Conservation (phyloP, 2,329 filamentous ascomycete species). For the Tolypocladium capitatum region DNA sequence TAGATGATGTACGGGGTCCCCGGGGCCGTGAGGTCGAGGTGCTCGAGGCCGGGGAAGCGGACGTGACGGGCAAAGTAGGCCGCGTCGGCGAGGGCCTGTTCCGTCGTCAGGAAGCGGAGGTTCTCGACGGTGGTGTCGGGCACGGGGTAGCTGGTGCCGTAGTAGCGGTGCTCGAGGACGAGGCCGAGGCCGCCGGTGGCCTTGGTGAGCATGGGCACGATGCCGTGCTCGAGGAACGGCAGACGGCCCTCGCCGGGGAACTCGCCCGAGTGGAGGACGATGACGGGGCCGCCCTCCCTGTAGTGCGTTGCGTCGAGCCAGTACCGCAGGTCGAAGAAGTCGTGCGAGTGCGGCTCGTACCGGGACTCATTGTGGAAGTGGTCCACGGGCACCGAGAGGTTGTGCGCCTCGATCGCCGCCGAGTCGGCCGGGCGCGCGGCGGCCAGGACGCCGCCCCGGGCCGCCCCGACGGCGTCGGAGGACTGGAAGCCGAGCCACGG, state of each 20-base stretch:
- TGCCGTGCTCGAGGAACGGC: conserved; percentile 63
- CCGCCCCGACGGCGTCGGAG: not conserved
- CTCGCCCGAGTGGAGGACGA: conserved; percentile 64
- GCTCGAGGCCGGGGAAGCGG: conserved; percentile 55
- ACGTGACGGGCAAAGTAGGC: conserved; percentile 69
- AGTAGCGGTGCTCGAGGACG: conserved; percentile 79
- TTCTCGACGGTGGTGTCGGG: conserved; percentile 52
- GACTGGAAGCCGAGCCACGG: not conserved
- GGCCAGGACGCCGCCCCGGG: not conserved
- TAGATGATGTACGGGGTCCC: conserved; percentile 64
- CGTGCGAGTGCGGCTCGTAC: conserved; percentile 65
- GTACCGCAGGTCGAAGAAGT: conserved; percentile 58
- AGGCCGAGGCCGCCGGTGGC: conserved; percentile 65
- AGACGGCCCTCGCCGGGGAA: conserved; percentile 49
- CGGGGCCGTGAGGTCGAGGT: conserved; percentile 51
- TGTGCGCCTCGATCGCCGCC: conserved; percentile 10
- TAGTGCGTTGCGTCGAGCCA: conserved; percentile 74
- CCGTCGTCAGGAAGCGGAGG: conserved; percentile 69
- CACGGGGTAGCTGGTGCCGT: conserved; percentile 61
- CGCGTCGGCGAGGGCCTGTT: conserved; percentile 69
- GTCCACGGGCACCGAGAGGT: conserved; percentile 46
- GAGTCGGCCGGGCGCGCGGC: not conserved
- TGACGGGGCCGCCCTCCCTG: conserved; percentile 64
- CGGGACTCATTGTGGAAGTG: conserved; percentile 70
- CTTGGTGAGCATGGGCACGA: conserved; percentile 55